These are phyloP conservation scores for Fusarium tuaranense DNA, from an alignment of 2,329 filamentous ascomycete genomes.

Conservation along the genomic window DNA sequence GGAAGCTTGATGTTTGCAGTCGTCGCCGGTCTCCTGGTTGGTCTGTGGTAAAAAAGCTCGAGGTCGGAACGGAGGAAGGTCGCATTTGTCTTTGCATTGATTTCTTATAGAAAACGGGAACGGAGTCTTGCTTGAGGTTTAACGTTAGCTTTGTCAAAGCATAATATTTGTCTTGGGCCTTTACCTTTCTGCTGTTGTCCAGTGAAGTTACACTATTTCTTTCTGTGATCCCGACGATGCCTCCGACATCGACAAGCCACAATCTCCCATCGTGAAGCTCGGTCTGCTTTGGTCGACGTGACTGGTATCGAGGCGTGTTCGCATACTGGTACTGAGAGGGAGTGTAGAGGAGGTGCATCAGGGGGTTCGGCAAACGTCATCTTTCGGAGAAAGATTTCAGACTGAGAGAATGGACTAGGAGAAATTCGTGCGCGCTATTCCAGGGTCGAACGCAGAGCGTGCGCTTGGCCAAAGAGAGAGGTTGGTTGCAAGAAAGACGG, in stretches of 20 bases:
- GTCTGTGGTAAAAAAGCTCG: neutral
- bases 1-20: neutral
- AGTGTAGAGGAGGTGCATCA: neutral
- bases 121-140: neutral
- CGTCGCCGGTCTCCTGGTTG: neutral
- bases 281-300: neutral
- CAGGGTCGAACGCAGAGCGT: neutral
- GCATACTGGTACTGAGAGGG: neutral
- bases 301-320: neutral
- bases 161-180: neutral
- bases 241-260: neutral
- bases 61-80: neutral
- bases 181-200: neutral
- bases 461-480: neutral
- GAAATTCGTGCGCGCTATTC: neutral
- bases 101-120: neutral
- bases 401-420: neutral
- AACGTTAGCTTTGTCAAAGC: neutral
- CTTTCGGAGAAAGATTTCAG: neutral
- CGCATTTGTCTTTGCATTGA: neutral
- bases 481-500: neutral
- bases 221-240: neutral
- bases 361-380: neutral
- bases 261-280: too few relatives aligned
- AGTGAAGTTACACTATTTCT: neutral